Evolutionary conservation across 164 flowering plant species (phyloP).

Genomic region (Piper betle): DNA sequence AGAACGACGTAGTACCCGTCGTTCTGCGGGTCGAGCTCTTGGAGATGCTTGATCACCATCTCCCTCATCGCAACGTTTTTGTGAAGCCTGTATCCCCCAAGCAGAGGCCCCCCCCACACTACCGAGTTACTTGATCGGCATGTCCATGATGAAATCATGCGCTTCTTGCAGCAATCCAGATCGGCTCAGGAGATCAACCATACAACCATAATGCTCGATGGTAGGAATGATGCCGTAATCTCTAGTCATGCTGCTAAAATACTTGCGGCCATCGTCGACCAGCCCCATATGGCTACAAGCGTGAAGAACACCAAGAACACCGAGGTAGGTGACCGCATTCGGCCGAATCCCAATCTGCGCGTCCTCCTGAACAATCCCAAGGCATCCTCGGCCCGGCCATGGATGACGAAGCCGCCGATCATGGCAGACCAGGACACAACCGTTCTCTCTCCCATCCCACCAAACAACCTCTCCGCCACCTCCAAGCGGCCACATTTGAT

Average conservation of each 20-base stretch:
- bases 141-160: constrained; percentile 22
- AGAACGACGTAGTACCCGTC: constrained; percentile 35
- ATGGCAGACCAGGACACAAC: constrained; percentile 35
- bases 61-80: constrained; percentile 32
- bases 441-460: constrained; percentile 23
- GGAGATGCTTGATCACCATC: constrained; percentile 16
- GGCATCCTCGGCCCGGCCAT: constrained; percentile 28
- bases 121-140: constrained; percentile 29
- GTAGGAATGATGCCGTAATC: constrained; percentile 34
- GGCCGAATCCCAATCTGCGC: constrained; percentile 17
- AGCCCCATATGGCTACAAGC: constrained; percentile 39
- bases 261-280: constrained; percentile 27
- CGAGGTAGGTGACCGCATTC: constrained; percentile 33
- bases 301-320: constrained; percentile 16
- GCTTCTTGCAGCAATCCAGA: constrained; percentile 39
- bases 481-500: constrained; percentile 37
- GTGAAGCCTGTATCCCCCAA: constrained; percentile 34
- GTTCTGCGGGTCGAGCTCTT: constrained; percentile 23
- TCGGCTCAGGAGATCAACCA: constrained; percentile 42
- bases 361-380: constrained; percentile 20
- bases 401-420: constrained; percentile 29
- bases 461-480: constrained; percentile 24
- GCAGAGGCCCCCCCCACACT: constrained; percentile 36
- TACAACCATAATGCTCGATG: constrained; percentile 39
- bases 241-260: constrained; percentile 25